These are phyloP conservation scores for Hanseniaspora mollemarum DNA, from an alignment of 805 yeast genomes.

Conservation along the genomic window DNA sequence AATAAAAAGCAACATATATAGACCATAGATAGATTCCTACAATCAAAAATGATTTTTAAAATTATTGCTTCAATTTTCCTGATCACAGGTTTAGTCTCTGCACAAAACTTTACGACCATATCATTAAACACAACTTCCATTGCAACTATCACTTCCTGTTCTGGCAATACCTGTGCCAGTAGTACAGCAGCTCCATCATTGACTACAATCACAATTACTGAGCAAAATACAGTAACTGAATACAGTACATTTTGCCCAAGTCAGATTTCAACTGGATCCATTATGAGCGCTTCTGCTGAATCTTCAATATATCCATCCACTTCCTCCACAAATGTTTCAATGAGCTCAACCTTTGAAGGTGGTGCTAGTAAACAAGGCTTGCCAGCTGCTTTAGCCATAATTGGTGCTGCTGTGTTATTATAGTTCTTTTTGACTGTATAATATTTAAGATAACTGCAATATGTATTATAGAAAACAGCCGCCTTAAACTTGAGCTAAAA, in stretches of 20 bases:
- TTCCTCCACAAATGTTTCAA: no score
- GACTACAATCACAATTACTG: slow-evolving; percentile 30
- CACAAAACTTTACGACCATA: slow-evolving; percentile 23
- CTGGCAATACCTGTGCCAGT: slow-evolving; percentile 27
- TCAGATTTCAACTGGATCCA: slow-evolving; percentile 30
- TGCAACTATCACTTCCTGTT: slow-evolving; percentile 31
- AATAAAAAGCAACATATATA: no score
- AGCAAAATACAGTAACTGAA: slow-evolving; percentile 29
- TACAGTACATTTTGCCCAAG: slow-evolving; percentile 31
- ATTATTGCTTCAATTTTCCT: slow-evolving; percentile 31
- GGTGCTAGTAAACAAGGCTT: slow-evolving; percentile 32
- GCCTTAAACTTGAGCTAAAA: no score
- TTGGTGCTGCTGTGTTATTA: slow-evolving; percentile 41
- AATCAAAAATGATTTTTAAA: slow-evolving; percentile 33
- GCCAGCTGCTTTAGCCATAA: slow-evolving; percentile 40
- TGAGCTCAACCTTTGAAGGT: slow-evolving; percentile 22
- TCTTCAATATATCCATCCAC: slow-evolving; percentile 21
- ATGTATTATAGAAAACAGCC: neutral
- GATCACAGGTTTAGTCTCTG: slow-evolving; percentile 20
- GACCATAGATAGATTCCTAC: no score
- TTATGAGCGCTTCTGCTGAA: slow-evolving; percentile 26
- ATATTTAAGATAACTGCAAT: neutral
- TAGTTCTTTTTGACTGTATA: slow-evolving; percentile 23
- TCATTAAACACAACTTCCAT: slow-evolving; percentile 27
- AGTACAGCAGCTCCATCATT: slow-evolving; percentile 29